Base-by-base conservation (phyloP, 31 red algal genomes). In the Porphyra umbilicalis region DNA sequence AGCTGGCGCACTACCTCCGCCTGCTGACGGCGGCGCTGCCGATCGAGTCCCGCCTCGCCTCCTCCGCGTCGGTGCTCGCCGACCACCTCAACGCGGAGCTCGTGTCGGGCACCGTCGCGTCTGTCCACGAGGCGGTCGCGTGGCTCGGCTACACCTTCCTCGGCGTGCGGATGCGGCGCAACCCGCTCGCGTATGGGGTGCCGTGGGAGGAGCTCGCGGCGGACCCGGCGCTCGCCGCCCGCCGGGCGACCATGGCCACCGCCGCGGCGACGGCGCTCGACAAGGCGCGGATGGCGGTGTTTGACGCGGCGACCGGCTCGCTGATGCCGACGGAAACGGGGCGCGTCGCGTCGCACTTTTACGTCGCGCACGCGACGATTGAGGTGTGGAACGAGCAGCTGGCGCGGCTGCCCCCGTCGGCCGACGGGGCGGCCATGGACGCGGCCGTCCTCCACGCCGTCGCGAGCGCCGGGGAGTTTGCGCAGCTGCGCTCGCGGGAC, bases 21-120 rank as follows among this genome's bases (percentile, higher is more conserved):
- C 81, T 99, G 38, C 88, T 99, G 32, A 99, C 89, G 2, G 85
- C 85, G 29, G 90, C 94, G 35, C 81, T 99, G 32, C 97, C 97
- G 25, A 99, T 99, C 81, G 97, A 99, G 83, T 94, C 90, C 36
- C 84, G 92, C 31, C 86, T 99, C n/a, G 84, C 89, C 25, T 76
- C 91, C 38, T 97, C 91, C 57, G 89, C 90, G 36, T 94, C 91
- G 25, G 75, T 84, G 71, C 79, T 99, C 4, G 92, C 94, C 32
- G 94, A 99, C 81, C 93, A 95, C 89, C 81, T 99, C 77, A 99
- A 99, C 82, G 97, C 97, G 35, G 97, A 99, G 57, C 87, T 99
- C 81, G 97, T 93, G 15, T 91, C 90, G 38, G 94, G 97, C 76
- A 94, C 87, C 25, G 94, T 99, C 37, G 87, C 92, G 32, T 93